phyloP scores from a whole-genome alignment of 441 rosid genomes.

The Mallotus japonicus region DNA sequence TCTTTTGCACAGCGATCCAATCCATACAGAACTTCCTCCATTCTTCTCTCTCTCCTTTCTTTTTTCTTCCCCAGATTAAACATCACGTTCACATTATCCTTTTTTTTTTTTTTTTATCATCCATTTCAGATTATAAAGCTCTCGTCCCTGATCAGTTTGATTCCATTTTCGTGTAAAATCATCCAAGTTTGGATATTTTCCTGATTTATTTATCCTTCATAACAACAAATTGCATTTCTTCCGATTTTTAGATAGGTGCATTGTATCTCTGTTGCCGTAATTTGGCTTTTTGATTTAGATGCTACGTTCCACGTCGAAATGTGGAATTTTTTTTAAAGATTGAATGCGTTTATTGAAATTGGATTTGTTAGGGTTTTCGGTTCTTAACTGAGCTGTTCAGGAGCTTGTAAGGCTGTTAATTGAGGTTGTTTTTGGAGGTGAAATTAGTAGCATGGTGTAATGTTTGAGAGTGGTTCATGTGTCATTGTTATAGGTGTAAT shows the following conservation, averaged over 20 bases:
- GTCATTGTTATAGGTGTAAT: neutral
- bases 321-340: neutral
- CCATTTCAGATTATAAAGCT: too few species aligned
- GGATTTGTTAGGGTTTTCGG: constrained; percentile 6
- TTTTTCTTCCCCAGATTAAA: too few species aligned
- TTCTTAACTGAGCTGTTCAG: neutral
- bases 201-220: too few species aligned
- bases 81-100: neutral
- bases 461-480: constrained; percentile 23
- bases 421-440: neutral
- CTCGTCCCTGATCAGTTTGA: too few species aligned
- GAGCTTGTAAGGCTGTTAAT: neutral
- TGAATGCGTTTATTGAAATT: neutral
- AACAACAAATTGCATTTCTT: too few species aligned
- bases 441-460: constrained; percentile 19
- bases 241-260: too few species aligned
- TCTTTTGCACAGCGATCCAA: neutral
- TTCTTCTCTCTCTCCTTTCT: too few species aligned
- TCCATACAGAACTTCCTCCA: neutral
- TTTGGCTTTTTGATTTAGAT: neutral
- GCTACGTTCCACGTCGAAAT: neutral
- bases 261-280: neutral
- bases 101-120: neutral
- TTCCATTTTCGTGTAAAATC: too few species aligned
- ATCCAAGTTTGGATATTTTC: too few species aligned